phyloP scores from a whole-genome alignment of 805 yeast genomes.

The Lachancea sp. region DNA sequence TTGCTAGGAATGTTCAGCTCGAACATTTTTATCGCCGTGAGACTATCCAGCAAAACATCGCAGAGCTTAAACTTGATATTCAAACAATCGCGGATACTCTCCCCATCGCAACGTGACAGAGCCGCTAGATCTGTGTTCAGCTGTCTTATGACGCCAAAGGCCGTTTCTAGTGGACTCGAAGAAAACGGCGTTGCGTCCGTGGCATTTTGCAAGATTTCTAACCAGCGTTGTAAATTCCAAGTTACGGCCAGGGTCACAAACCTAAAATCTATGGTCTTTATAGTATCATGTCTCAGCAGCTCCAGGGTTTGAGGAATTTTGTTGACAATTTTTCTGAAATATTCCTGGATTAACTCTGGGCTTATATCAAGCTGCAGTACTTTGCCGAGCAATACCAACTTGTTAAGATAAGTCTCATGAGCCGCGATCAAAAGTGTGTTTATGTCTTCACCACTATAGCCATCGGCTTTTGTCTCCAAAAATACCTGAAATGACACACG shows the following conservation, averaged over 20 bases:
- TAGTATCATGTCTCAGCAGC: slow-evolving; percentile 10
- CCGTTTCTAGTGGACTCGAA: slow-evolving; percentile 1
- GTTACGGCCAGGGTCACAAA: slow-evolving; percentile 22
- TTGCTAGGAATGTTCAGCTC: slow-evolving; percentile 24
- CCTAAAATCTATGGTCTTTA: slow-evolving; percentile 20
- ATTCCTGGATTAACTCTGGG: slow-evolving; percentile 14
- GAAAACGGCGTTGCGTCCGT: slow-evolving; percentile 6
- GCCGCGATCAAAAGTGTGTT: slow-evolving; percentile 7
- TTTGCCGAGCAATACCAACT: slow-evolving; percentile 25
- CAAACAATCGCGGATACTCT: background rate
- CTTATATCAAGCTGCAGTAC: slow-evolving; percentile 23
- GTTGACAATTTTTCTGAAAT: slow-evolving; percentile 15
- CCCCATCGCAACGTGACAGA: slow-evolving; percentile 5
- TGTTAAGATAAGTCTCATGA: slow-evolving; percentile 24
- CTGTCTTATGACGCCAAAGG: slow-evolving; percentile 12
- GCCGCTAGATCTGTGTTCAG: slow-evolving; percentile 11
- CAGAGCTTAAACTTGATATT: slow-evolving; percentile 15
- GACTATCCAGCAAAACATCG: slow-evolving; percentile 21
- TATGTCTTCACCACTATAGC: background rate
- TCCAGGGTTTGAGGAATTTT: slow-evolving; percentile 13
- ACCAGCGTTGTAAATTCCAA: slow-evolving; percentile 30
- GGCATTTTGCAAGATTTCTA: slow-evolving; percentile 15
- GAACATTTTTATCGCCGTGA: slow-evolving; percentile 24
- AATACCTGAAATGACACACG: slow-evolving; percentile 21
- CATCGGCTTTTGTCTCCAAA: slow-evolving; percentile 17